Conservation (phyloP, 148 eudicot species). For the Silene latifolia region DNA sequence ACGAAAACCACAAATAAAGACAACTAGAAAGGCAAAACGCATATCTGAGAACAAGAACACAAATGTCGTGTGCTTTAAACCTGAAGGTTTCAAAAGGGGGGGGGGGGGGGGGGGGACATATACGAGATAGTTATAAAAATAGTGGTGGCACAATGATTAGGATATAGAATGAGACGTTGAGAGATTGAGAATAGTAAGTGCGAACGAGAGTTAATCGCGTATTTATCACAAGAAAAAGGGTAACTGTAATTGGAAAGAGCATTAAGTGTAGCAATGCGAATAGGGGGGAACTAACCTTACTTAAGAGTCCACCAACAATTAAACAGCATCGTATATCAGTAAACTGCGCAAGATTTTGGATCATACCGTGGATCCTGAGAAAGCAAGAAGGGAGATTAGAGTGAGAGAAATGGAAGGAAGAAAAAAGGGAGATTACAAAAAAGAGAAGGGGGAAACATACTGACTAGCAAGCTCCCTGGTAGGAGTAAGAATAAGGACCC, state of each 20-base stretch:
- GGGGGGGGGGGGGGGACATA: no score
- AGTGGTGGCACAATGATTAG: no score
- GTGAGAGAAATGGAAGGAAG: conserved; percentile 7
- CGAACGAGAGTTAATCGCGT: background rate
- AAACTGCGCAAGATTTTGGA: conserved; percentile 78
- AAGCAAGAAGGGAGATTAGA: background rate
- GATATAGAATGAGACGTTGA: no score
- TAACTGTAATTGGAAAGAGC: background rate
- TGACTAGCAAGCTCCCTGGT: conserved; percentile 95
- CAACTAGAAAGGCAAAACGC: no score
- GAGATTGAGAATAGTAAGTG: no score
- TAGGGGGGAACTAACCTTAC: conserved; percentile 51
- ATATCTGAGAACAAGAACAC: no score
- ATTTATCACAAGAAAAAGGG: background rate
- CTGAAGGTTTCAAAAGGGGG: no score
- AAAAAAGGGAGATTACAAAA: background rate
- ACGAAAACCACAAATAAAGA: no score
- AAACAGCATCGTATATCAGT: conserved; percentile 85
- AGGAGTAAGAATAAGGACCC: conserved; percentile 94
- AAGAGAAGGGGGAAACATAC: conserved; percentile 45
- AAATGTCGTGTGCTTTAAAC: no score
- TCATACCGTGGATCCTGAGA: conserved; percentile 91
- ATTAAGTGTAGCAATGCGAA: conserved; percentile 4
- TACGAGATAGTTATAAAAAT: no score
- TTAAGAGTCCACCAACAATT: conserved; percentile 76